phyloP scores from a whole-genome alignment of 495 filamentous ascomycete species.

The Daldinia concentrica region DNA sequence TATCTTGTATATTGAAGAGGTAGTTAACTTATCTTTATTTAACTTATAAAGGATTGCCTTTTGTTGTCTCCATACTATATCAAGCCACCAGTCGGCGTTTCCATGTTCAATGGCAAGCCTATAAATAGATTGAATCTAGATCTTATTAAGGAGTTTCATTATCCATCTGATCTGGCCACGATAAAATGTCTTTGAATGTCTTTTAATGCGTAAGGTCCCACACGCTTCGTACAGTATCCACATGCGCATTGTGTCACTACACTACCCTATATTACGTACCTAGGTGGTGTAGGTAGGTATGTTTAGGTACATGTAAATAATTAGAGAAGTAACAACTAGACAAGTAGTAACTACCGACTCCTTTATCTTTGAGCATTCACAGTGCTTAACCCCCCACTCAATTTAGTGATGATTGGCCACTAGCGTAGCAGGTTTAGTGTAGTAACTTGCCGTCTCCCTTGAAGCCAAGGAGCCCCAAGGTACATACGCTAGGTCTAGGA shows the following conservation, averaged over 20 bases:
- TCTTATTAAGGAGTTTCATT: slow-evolving; percentile 2
- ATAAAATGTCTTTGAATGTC: neutral
- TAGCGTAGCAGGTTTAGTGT: slow-evolving; percentile 1
- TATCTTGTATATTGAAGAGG: too few species aligned
- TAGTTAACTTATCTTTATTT: neutral
- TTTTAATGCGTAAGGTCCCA: neutral
- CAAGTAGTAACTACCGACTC: too few species aligned
- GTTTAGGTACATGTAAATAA: neutral
- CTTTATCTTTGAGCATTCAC: neutral
- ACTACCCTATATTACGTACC: neutral
- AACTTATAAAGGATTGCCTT: neutral
- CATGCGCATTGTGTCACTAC: neutral
- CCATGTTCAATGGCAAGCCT: neutral
- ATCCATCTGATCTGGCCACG: slow-evolving; percentile 1
- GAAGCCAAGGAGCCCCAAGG: slow-evolving; percentile 25
- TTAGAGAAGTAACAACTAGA: too few species aligned
- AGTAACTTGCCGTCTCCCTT: slow-evolving; percentile 22
- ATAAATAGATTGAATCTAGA: slow-evolving; percentile 18
- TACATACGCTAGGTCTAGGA: slow-evolving; percentile 17
- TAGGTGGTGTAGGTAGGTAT: neutral
- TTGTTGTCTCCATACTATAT: neutral
- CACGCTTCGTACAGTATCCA: neutral
- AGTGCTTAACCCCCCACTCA: slow-evolving; percentile 20
- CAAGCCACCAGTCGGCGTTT: neutral
- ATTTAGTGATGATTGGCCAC: slow-evolving; percentile 18